Conservation (phyloP, 495 filamentous ascomycete genomes). For the Staphylotrichum longicolle region DNA sequence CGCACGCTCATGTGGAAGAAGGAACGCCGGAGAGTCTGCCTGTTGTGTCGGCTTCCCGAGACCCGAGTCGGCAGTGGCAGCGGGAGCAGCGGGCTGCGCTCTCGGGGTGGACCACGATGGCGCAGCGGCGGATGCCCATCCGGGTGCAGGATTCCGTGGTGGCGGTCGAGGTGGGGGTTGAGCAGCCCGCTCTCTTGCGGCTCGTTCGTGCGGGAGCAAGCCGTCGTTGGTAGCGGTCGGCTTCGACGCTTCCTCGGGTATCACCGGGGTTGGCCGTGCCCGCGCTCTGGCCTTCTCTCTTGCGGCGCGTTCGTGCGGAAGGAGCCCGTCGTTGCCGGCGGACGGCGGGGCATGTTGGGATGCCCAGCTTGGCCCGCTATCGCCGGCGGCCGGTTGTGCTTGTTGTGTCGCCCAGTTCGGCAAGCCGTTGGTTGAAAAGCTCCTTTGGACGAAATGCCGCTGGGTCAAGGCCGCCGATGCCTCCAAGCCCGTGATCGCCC, state of each 20-base stretch:
- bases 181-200: conserved; percentile 2
- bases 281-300: not conserved
- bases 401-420: conserved; percentile 16
- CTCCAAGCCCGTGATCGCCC: not conserved
- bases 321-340: conserved; percentile 3
- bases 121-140: conserved; percentile 5
- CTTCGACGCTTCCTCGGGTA: not conserved
- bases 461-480: not conserved
- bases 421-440: not conserved
- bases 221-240: not conserved
- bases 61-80: not conserved
- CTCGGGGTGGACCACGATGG: conserved; percentile 4
- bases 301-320: conserved; percentile 15
- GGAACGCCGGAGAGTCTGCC: conserved; percentile 4
- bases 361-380: too few species aligned
- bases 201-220: conserved; percentile 21
- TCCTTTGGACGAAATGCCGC: not conserved
- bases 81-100: not conserved
- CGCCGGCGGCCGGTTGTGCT: too few species aligned
- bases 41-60: not conserved
- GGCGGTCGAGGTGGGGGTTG: not conserved
- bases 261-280: not conserved
- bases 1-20: conserved; percentile 28
- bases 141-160: not conserved
- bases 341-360: not conserved